Percentiles rank a stretch among this genome's conserved stretches.
Conservation (phyloP, 2,329 filamentous ascomycete species). For the Hypoxylon sp. region DNA sequence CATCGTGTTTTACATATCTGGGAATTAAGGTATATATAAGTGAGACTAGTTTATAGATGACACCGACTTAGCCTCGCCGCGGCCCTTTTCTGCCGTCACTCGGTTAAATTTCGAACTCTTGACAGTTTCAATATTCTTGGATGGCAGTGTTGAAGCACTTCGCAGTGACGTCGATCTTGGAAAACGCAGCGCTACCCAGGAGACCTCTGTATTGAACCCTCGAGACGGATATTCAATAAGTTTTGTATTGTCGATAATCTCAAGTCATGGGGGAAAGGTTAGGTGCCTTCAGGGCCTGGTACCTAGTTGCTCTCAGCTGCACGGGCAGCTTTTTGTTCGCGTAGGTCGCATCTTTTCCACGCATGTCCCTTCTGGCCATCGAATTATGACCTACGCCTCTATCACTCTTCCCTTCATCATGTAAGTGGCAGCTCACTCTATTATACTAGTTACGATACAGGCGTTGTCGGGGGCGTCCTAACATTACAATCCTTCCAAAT, state of each 20-base stretch:
- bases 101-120: background rate
- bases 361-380: background rate
- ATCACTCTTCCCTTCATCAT: conserved; percentile 33
- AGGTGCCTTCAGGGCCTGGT: conserved; percentile 56
- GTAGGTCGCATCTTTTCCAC: conserved; percentile 18
- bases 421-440: background rate
- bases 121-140: background rate
- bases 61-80: background rate
- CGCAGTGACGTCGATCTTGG: background rate
- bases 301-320: conserved; percentile 56
- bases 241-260: background rate
- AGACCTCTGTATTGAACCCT: background rate
- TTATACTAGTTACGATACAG: conserved; percentile 58
- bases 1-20: conserved; percentile 1
- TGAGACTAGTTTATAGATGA: background rate
- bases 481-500: conserved; percentile 56
- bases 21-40: conserved; percentile 3
- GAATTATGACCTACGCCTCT: background rate
- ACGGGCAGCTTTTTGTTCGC: conserved; percentile 55
- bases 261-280: conserved; percentile 42
- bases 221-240: background rate
- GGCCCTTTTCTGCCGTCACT: background rate
- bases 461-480: conserved; percentile 59
- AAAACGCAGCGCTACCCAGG: background rate
- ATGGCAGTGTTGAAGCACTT: background rate